Base-by-base conservation (phyloP, 768 basidiomycete species). In the Hydnomerulius pinastri region DNA sequence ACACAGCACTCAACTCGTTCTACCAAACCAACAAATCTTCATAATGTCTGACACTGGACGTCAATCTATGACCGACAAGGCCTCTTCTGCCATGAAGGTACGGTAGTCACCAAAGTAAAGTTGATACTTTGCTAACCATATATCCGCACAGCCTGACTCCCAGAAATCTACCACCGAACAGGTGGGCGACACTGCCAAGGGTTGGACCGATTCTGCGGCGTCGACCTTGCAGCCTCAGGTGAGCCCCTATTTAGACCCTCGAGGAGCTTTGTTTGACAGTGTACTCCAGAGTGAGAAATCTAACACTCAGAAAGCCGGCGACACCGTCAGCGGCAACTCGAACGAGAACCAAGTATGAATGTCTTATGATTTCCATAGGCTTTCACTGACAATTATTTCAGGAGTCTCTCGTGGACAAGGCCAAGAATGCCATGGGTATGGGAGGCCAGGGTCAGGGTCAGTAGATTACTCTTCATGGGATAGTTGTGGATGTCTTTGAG, bases 61-160 rank as follows among this genome's bases (percentile, higher is more conserved):
- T 57, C 80, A 83, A 74, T 77, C 74, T 50, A 67, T 81, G 69
- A 78, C 79, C 61, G 80, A 83, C 74, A 85, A 83, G 71, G 75
- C 73, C 42, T 52, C 61, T 30, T 54, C 80, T 60, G 69, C 77
- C 37, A 3, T 81, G 45, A 81, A 83, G 78, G 81, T 81, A 41
- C 2, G 49, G 45, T 27, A 7, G 17, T 17, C 13, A 4, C 13
- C 9, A 5, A 12, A 23, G 12, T 20, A 3, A 21, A 32, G 18
- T 23, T 21, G 4, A 23, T 17, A 6, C 36, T n/a, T 21, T 25
- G 23, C 7, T 29, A 33, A 20, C 27, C 21, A 29, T 17, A 4
- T 12, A 4, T 43, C 27, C 50, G 4, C n/a, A n/a, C 43, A 83
- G 81, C 81, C 82, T 57, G 82, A 84, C 56, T 78, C 77, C 27